Conservation (phyloP, 1,139 yeast species). For the Suhomyces chickasaworum region DNA sequence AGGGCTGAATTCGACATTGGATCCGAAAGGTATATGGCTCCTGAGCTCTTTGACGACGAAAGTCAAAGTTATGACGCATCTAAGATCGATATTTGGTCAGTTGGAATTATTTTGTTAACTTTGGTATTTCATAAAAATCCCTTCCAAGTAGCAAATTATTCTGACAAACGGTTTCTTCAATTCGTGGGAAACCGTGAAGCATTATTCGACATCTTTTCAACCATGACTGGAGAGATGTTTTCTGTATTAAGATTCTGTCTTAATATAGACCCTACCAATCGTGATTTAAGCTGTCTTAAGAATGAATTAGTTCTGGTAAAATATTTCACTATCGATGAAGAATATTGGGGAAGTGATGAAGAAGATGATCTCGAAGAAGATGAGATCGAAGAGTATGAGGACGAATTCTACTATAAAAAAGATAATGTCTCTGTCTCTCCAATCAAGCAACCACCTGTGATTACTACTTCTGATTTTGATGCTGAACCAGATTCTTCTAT, state of each 20-base stretch:
- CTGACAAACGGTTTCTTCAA: slow-evolving; percentile 84
- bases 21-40: slow-evolving; percentile 96
- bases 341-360: slow-evolving; percentile 53
- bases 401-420: slow-evolving; percentile 23
- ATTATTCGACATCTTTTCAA: slow-evolving; percentile 86
- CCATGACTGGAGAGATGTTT: slow-evolving; percentile 85
- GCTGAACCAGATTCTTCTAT: slow-evolving; percentile 4
- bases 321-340: slow-evolving; percentile 85
- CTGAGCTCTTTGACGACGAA: slow-evolving; percentile 73
- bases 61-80: slow-evolving; percentile 75
- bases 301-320: slow-evolving; percentile 60
- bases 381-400: slow-evolving; percentile 22
- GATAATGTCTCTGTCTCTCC: slow-evolving; percentile 15
- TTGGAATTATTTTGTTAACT: slow-evolving; percentile 84
- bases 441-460: slow-evolving; percentile 13
- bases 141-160: slow-evolving; percentile 77
- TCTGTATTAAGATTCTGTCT: slow-evolving; percentile 76
- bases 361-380: slow-evolving; percentile 41
- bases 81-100: slow-evolving; percentile 90
- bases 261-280: slow-evolving; percentile 84
- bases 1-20: slow-evolving; percentile 83
- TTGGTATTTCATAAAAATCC: slow-evolving; percentile 91
- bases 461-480: slow-evolving; percentile 16
- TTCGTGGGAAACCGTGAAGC: slow-evolving; percentile 89
- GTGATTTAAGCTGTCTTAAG: slow-evolving; percentile 64